A percentile compares a stretch with the other conserved stretches of the same genome.
These are phyloP conservation scores for Boletus tylopilopsis DNA, from an alignment of 768 basidiomycete species.

Conservation along the genomic window DNA sequence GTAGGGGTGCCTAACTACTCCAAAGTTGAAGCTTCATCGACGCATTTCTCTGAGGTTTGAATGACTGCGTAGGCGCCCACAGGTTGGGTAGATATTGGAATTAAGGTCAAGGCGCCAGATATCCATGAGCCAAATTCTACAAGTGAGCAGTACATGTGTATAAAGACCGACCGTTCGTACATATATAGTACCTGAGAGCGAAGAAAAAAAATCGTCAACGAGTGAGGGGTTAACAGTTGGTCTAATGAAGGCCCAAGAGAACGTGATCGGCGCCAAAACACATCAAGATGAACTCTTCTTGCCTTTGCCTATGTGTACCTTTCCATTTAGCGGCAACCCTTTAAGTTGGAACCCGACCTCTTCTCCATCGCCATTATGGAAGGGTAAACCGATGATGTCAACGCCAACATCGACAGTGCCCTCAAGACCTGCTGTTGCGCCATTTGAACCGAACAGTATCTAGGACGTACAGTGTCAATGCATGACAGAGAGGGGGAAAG, in stretches of 20 bases:
- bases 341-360: conserved; percentile 50
- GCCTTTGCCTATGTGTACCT: conserved; percentile 62
- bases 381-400: conserved; percentile 57
- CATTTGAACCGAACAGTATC: conserved; percentile 66
- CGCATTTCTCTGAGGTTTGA: no score
- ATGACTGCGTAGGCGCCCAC: no score
- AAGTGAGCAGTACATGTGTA: conserved; percentile 11
- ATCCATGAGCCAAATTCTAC: conserved; percentile 16
- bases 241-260: conserved; percentile 3
- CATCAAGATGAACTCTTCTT: conserved; percentile 39
- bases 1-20: no score
- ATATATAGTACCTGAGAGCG: conserved; percentile 7
- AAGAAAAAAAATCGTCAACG: conserved; percentile 2
- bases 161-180: conserved; percentile 8
- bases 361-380: conserved; percentile 37
- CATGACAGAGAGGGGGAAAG: not conserved
- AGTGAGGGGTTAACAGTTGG: not conserved
- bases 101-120: not conserved
- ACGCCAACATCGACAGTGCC: conserved; percentile 62
- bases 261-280: not conserved
- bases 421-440: conserved; percentile 65
- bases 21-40: no score
- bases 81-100: conserved; percentile 1
- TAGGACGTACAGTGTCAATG: conserved; percentile 25
- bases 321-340: conserved; percentile 66